phyloP scores from a whole-genome alignment of 208 protist genomes.

The Trypanosomatidae sp. region DNA sequence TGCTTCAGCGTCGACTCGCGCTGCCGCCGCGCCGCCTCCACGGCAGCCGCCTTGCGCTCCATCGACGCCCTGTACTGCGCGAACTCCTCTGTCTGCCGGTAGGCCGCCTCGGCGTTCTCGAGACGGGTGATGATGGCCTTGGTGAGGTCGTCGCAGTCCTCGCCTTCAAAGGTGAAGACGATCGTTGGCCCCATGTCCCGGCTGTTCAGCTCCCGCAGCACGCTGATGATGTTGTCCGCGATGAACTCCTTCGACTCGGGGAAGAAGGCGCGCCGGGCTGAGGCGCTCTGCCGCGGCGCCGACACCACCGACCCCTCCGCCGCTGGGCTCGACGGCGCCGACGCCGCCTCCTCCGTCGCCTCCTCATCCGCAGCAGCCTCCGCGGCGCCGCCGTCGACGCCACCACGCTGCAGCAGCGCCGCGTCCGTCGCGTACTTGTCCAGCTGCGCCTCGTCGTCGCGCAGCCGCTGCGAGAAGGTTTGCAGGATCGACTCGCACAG shows the following conservation, averaged over 20 bases:
- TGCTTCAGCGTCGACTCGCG: conserved; percentile 80
- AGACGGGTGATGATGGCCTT: conserved; percentile 76
- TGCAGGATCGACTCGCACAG: conserved; percentile 58
- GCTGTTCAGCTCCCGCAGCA: conserved; percentile 88
- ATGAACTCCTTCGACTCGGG: conserved; percentile 87
- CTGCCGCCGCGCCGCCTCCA: conserved; percentile 58
- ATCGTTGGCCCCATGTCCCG: conserved; percentile 90
- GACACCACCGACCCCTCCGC: too few relatives aligned
- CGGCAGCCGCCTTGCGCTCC: conserved; percentile 62
- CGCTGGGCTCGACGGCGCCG: too few relatives aligned
- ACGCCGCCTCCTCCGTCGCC: too few relatives aligned
- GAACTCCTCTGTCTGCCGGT: conserved; percentile 90
- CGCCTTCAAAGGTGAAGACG: conserved; percentile 92
- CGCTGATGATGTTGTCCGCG: conserved; percentile 73
- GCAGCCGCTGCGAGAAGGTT: conserved; percentile 73
- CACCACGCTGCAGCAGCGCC: conserved; percentile 40
- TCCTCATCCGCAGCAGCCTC: too few relatives aligned
- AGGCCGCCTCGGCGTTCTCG: conserved; percentile 74
- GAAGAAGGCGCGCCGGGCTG: conserved; percentile 31
- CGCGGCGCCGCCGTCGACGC: too few relatives aligned
- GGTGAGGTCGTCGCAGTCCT: conserved; percentile 86
- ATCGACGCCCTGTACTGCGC: conserved; percentile 63
- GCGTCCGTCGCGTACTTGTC: conserved; percentile 54
- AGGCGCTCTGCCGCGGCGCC: too few relatives aligned
- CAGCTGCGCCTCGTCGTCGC: conserved; percentile 65